phyloP scores from a whole-genome alignment of 148 eudicot genomes.

The Drosera capensis region DNA sequence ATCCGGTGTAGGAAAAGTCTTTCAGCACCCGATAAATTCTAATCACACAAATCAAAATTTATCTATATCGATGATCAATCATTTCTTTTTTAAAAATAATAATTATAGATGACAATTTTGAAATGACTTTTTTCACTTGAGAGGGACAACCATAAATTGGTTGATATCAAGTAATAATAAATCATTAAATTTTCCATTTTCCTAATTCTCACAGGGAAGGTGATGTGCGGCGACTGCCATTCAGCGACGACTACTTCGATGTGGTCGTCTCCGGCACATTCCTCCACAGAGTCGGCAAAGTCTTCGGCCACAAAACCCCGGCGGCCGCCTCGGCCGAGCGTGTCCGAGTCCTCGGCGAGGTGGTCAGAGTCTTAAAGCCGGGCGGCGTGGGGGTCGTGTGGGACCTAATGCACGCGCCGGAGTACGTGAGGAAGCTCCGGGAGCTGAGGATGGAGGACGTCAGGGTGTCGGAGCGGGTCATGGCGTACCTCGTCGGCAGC shows the following conservation, averaged over 20 bases:
- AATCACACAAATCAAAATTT: no score
- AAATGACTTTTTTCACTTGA: no score
- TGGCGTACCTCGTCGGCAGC: slow-evolving; percentile 87
- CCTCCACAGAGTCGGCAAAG: slow-evolving; percentile 60
- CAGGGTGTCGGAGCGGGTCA: slow-evolving; percentile 70
- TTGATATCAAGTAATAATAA: no score
- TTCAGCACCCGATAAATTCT: no score
- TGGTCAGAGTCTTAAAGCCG: slow-evolving; percentile 60
- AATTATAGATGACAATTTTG: no score
- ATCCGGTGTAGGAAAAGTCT: no score
- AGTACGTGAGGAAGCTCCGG: slow-evolving; percentile 57
- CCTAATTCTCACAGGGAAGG: no score
- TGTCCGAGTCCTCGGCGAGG: slow-evolving; percentile 57
- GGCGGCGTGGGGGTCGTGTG: slow-evolving; percentile 89
- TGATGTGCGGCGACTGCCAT: slow-evolving; percentile 65
- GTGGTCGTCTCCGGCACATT: slow-evolving; percentile 73
- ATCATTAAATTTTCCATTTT: no score
- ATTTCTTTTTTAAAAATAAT: no score
- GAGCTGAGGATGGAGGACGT: slow-evolving; percentile 80
- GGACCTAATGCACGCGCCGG: slow-evolving; percentile 80
- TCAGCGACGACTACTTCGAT: slow-evolving; percentile 69
- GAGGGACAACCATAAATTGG: no score
- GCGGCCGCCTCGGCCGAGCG: slow-evolving; percentile 76
- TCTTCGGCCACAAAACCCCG: slow-evolving; percentile 50
- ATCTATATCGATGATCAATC: no score